Conservation (phyloP, 371 early-diverging fungal species). For the Syncephalis plumigaleata region DNA sequence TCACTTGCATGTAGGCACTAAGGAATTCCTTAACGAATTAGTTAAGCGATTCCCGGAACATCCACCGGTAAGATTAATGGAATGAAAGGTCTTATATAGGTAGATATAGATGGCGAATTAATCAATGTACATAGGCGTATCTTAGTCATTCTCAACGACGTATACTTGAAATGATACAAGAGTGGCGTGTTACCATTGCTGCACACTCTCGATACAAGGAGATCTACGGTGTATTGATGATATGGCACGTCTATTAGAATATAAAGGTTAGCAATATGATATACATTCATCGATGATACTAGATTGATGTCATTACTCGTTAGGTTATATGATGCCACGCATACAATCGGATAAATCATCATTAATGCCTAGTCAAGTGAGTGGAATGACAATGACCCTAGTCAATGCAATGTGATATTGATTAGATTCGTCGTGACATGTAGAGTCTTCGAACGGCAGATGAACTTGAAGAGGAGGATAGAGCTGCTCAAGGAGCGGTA, state of each 20-base stretch:
- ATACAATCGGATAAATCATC: slow-evolving; percentile 39
- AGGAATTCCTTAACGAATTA: slow-evolving; percentile 88
- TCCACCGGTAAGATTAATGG: slow-evolving; percentile 29
- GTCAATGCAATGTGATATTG: background rate
- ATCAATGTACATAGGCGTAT: background rate
- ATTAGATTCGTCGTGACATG: background rate
- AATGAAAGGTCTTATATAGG: background rate
- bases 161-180: slow-evolving; percentile 79
- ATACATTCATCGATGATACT: no score
- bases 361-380: slow-evolving; percentile 35
- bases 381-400: background rate
- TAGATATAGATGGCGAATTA: background rate
- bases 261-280: slow-evolving; percentile 64
- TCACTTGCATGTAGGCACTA: slow-evolving; percentile 79
- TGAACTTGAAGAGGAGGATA: slow-evolving; percentile 87
- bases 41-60: slow-evolving; percentile 79
- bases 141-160: slow-evolving; percentile 10
- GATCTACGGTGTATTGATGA: slow-evolving; percentile 83
- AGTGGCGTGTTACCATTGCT: slow-evolving; percentile 79
- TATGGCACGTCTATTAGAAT: slow-evolving; percentile 72
- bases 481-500: slow-evolving; percentile 72
- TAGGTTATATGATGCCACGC: slow-evolving; percentile 79
- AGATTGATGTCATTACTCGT: background rate
- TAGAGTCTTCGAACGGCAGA: slow-evolving; percentile 62
- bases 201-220: slow-evolving; percentile 65